phyloP scores from a whole-genome alignment of 768 basidiomycete species.

The Udeniomyces megalosporus region DNA sequence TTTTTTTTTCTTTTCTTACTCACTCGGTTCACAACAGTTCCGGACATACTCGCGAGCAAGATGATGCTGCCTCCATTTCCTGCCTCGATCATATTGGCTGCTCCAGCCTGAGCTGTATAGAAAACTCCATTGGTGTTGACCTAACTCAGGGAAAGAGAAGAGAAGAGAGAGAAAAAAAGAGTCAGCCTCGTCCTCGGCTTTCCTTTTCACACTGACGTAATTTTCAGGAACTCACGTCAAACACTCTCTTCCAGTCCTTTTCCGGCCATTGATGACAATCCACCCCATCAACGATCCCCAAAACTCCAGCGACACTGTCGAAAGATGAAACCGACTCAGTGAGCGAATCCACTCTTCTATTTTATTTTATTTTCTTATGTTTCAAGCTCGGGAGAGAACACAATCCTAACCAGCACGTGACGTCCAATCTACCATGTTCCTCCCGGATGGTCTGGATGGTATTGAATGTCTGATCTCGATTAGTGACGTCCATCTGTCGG shows the following conservation, averaged over 20 bases:
- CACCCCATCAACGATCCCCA: slow-evolving; percentile 31
- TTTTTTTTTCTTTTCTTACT: no score
- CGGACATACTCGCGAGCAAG: slow-evolving; percentile 46
- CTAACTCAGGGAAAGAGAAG: neutral
- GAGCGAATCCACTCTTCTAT: no score
- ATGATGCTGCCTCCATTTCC: slow-evolving; percentile 40
- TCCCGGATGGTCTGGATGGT: slow-evolving; percentile 45
- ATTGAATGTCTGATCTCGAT: slow-evolving; percentile 47
- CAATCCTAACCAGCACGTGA: slow-evolving; percentile 58
- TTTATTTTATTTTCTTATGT: no score
- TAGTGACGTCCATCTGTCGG: slow-evolving; percentile 45
- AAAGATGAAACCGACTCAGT: neutral
- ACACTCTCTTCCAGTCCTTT: slow-evolving; percentile 47
- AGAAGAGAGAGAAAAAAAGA: neutral
- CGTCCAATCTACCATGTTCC: slow-evolving; percentile 53
- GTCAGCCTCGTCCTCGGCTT: neutral
- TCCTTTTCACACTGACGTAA: no score
- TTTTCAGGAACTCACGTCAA: slow-evolving; percentile 26
- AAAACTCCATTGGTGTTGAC: slow-evolving; percentile 46
- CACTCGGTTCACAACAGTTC: slow-evolving; percentile 56
- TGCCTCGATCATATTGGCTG: slow-evolving; percentile 39
- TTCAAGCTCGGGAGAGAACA: no score
- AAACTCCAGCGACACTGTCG: slow-evolving; percentile 46
- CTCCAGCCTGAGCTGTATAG: slow-evolving; percentile 47
- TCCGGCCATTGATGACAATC: slow-evolving; percentile 42